Percentiles rank a stretch among this genome's conserved stretches.
Conservation (phyloP, 345 rosid genomes). For the Reutealis trisperma region DNA sequence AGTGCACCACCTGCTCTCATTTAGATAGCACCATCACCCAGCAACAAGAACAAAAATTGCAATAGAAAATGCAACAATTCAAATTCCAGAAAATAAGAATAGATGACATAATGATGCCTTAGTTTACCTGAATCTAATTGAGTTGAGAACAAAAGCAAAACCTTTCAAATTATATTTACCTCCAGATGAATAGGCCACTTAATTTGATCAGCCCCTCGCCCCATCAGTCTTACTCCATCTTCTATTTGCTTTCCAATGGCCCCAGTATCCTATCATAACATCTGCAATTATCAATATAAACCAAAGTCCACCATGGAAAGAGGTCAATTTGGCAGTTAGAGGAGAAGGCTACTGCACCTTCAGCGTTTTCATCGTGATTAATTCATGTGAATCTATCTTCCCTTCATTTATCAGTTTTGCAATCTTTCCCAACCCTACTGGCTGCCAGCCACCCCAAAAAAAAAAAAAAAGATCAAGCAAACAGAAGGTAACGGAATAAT, state of each 20-base stretch:
- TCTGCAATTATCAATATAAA: constrained; percentile 11
- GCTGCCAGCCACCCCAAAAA: constrained; percentile 65
- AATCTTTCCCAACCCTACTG: constrained; percentile 90
- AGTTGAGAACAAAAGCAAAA: neutral
- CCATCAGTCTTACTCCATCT: constrained; percentile 96
- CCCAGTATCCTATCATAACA: constrained; percentile 56
- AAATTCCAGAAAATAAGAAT: neutral
- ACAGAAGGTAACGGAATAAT: neutral
- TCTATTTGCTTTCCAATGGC: constrained; percentile 88
- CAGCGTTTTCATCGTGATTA: constrained; percentile 96
- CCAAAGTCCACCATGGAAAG: constrained; percentile 18
- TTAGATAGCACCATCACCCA: neutral
- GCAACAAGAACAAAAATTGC: neutral
- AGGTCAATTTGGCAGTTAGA: neutral
- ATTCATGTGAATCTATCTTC: constrained; percentile 92
- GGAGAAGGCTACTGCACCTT: constrained; percentile 47
- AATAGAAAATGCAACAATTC: neutral
- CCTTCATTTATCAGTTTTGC: constrained; percentile 88
- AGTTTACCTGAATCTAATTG: neutral
- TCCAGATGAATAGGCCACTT: constrained; percentile 96
- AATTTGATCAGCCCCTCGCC: constrained; percentile 85
- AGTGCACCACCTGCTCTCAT: neutral
- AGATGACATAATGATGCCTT: neutral
- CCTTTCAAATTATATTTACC: constrained; percentile 42
- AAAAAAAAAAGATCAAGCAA: neutral